phyloP scores from a whole-genome alignment of 371 early-diverging fungal species.

The Rhizomucor miehei region DNA sequence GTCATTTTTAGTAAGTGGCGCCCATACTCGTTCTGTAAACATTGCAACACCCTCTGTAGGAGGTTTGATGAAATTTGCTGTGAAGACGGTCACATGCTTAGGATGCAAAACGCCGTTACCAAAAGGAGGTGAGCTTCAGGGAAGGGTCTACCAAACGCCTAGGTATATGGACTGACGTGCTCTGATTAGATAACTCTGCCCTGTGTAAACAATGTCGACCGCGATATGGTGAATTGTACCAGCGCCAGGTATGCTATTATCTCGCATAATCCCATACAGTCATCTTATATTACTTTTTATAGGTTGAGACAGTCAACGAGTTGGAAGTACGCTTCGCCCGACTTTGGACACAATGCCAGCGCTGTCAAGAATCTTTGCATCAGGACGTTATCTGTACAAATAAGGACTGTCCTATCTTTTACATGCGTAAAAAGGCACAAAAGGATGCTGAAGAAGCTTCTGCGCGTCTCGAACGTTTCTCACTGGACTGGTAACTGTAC shows the following conservation, averaged over 20 bases:
- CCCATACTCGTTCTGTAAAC: constrained; percentile 89
- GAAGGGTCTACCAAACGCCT: too few species aligned
- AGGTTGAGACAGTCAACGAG: constrained; percentile 61
- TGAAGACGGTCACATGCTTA: constrained; percentile 87
- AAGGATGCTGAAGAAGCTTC: constrained; percentile 88
- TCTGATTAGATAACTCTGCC: constrained; percentile 60
- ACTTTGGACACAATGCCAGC: constrained; percentile 99
- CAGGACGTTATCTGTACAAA: constrained; percentile 98
- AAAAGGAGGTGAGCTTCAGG: constrained; percentile 57
- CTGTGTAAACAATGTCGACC: constrained; percentile 82
- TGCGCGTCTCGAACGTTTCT: background rate
- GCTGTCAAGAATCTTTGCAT: constrained; percentile 97
- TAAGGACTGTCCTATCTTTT: constrained; percentile 99
- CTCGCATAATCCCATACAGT: background rate
- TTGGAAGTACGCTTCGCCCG: constrained; percentile 82
- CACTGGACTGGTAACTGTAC: background rate
- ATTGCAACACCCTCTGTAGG: constrained; percentile 88
- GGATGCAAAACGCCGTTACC: constrained; percentile 92
- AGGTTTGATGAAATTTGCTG: constrained; percentile 93
- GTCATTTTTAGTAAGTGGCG: constrained; percentile 76
- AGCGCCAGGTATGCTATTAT: constrained; percentile 49
- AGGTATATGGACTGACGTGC: too few species aligned
- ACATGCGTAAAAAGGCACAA: constrained; percentile 98
- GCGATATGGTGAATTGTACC: constrained; percentile 75
- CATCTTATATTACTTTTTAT: background rate